Conservation (phyloP, 495 filamentous ascomycete species). For the Penicillium ucsense region DNA sequence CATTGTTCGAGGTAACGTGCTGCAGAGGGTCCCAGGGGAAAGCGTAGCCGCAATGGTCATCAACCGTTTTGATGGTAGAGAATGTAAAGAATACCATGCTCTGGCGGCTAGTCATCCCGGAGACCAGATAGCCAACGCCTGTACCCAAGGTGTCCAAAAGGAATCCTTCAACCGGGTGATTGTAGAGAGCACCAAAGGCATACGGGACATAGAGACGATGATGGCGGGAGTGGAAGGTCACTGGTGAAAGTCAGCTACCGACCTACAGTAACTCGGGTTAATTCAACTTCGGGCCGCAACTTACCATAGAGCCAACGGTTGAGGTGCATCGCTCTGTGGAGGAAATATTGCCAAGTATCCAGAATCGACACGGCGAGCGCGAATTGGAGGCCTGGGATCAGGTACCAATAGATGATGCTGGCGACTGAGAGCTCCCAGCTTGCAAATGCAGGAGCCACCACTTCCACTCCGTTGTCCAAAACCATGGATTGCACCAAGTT, state of each 20-base stretch:
- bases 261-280: no score
- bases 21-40: constrained; percentile 93
- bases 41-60: constrained; percentile 94
- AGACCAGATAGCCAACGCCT: constrained; percentile 65
- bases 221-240: constrained; percentile 84
- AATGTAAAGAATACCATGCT: constrained; percentile 76
- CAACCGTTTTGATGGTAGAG: constrained; percentile 88
- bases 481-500: constrained; percentile 24
- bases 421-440: constrained; percentile 68
- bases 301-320: constrained; percentile 95
- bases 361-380: constrained; percentile 59
- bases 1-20: constrained; percentile 83
- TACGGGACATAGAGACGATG: constrained; percentile 96
- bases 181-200: constrained; percentile 94
- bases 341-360: constrained; percentile 97
- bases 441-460: constrained; percentile 28
- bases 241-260: constrained; percentile 26
- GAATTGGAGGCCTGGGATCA: constrained; percentile 69
- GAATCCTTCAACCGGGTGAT: constrained; percentile 84
- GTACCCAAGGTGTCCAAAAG: constrained; percentile 84
- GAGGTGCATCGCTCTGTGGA: constrained; percentile 88
- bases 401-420: constrained; percentile 65
- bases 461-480: constrained; percentile 23
- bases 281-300: constrained; percentile 17
- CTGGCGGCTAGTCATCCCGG: constrained; percentile 68